Evolutionary conservation across 495 filamentous ascomycete species (phyloP).

Genomic region (Lophium mytilinum): DNA sequence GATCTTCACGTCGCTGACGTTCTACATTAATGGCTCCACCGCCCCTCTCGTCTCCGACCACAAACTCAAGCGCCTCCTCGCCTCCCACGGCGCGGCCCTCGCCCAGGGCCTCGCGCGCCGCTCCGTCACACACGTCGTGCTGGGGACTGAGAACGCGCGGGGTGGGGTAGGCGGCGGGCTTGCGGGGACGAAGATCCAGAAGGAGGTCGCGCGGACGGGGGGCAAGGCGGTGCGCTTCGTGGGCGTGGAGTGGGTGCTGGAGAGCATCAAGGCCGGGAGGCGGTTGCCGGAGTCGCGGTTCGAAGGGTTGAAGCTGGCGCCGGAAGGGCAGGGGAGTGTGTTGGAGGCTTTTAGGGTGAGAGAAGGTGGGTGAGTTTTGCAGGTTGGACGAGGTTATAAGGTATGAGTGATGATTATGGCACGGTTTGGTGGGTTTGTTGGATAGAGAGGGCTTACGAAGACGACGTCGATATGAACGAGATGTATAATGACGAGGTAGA

Average conservation of each 20-base stretch:
- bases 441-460: too few species aligned
- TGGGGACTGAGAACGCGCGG: conserved; percentile 51
- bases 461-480: too few species aligned
- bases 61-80: conserved; percentile 70
- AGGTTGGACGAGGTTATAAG: not conserved
- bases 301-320: conserved; percentile 49
- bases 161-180: conserved; percentile 68
- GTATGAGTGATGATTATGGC: too few species aligned
- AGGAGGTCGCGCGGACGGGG: conserved; percentile 59
- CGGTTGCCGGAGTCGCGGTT: conserved; percentile 69
- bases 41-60: conserved; percentile 76
- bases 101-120: conserved; percentile 60
- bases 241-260: conserved; percentile 73
- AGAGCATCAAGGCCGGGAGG: conserved; percentile 69
- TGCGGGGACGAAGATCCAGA: conserved; percentile 71
- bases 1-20: conserved; percentile 58
- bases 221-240: conserved; percentile 72
- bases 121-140: conserved; percentile 77
- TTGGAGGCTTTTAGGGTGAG: conserved; percentile 39
- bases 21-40: conserved; percentile 89
- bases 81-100: conserved; percentile 60
- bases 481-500: too few species aligned
- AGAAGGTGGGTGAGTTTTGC: not conserved
- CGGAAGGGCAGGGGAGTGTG: conserved; percentile 56
- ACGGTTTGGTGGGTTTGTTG: too few species aligned